A percentile compares a stretch with the other conserved stretches of the same genome.
phyloP scores from a whole-genome alignment of 2,329 filamentous ascomycete species.

The Talaromyces sp. region DNA sequence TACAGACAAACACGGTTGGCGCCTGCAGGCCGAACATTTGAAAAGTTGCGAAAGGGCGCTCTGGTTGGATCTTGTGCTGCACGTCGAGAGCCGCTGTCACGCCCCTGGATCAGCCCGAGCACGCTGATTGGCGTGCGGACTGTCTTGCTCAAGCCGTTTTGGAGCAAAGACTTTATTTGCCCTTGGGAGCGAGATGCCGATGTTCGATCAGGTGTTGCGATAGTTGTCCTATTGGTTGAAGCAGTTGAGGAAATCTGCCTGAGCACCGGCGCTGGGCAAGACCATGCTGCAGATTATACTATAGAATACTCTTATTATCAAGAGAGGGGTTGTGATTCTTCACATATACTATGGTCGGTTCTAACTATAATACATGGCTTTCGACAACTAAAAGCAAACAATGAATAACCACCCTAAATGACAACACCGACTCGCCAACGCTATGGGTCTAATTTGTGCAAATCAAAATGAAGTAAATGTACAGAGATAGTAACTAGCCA shows the following conservation, averaged over 20 bases:
- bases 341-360: constrained; percentile 1
- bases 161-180: background rate
- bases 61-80: constrained; percentile 18
- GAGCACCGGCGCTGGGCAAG: background rate
- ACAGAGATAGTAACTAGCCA: background rate
- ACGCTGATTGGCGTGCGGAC: background rate
- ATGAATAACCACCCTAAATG: constrained; percentile 14
- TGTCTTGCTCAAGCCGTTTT: background rate
- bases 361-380: constrained; percentile 9
- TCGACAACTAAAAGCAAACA: constrained; percentile 2
- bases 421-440: constrained; percentile 22
- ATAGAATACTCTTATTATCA: background rate
- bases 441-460: constrained; percentile 22
- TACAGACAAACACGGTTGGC: constrained; percentile 1
- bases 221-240: background rate
- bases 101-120: constrained; percentile 4
- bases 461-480: constrained; percentile 10
- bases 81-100: constrained; percentile 18
- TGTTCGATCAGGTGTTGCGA: background rate
- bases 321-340: constrained; percentile 5
- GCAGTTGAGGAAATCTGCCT: background rate
- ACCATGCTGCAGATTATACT: background rate
- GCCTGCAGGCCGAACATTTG: constrained; percentile 13
- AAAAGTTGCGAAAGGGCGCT: constrained; percentile 6
- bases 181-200: background rate